Conservation (phyloP, 2,329 filamentous ascomycete genomes). For the Talaromyces pinophilus region DNA sequence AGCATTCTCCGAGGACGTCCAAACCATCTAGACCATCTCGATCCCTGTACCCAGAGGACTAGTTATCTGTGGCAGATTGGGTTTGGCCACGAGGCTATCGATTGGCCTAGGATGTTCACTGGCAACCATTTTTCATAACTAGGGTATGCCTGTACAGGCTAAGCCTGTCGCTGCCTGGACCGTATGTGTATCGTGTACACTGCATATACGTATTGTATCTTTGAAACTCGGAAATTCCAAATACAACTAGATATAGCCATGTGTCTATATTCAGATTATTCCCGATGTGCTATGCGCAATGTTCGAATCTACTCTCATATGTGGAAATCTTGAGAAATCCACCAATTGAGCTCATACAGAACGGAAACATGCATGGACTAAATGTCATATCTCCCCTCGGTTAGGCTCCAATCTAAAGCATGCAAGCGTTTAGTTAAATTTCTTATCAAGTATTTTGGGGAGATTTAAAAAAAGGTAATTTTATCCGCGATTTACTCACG, state of each 20-base stretch:
- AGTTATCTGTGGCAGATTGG: neutral
- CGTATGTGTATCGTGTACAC: neutral
- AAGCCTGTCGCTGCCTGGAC: neutral
- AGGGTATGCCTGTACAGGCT: neutral
- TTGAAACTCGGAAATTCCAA: neutral
- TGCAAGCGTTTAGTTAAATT: neutral
- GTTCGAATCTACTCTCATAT: neutral
- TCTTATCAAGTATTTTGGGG: neutral
- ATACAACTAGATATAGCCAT: neutral
- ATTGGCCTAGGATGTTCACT: neutral
- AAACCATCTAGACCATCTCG: neutral
- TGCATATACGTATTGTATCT: neutral
- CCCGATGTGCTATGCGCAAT: neutral
- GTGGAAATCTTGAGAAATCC: neutral
- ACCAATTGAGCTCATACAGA: neutral
- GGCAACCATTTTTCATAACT: neutral
- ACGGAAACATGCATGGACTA: neutral
- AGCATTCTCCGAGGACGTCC: neutral
- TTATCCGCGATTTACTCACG: neutral
- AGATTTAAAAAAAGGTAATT: neutral
- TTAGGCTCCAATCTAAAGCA: neutral
- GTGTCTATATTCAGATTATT: neutral
- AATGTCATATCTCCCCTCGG: neutral
- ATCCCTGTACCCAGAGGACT: neutral
- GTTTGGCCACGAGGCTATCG: constrained; percentile 1